Conservation (phyloP, 2,329 filamentous ascomycete genomes). For the Aureobasidium musti region DNA sequence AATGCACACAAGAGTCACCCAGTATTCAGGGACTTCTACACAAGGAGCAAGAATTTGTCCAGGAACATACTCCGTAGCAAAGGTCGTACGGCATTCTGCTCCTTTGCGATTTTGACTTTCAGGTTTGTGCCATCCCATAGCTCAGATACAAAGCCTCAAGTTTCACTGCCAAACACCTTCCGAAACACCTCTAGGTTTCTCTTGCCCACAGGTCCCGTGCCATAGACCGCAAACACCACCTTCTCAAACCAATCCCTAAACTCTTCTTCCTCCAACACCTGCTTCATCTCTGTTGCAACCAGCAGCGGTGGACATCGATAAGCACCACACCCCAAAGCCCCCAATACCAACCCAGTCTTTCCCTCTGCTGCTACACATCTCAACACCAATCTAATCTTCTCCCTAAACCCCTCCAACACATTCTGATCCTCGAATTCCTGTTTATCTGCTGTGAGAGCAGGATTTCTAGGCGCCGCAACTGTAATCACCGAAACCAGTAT, state of each 20-base stretch:
- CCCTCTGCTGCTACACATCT: neutral
- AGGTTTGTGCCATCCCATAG: neutral
- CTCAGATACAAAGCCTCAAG: neutral
- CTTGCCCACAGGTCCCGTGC: neutral
- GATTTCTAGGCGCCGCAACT: conserved; percentile 12
- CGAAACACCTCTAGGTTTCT: conserved; percentile 17
- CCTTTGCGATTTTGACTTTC: too few relatives aligned
- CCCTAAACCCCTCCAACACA: neutral
- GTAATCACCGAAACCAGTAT: conserved; percentile 19
- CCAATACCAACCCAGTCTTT: conserved; percentile 13
- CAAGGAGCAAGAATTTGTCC: too few relatives aligned
- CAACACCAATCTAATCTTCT: conserved; percentile 18
- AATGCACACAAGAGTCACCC: too few relatives aligned
- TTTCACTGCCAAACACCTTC: neutral
- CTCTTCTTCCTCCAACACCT: conserved; percentile 12
- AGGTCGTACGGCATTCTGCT: too few relatives aligned
- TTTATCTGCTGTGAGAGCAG: neutral
- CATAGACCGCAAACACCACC: conserved; percentile 29
- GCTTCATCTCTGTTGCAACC: conserved; percentile 16
- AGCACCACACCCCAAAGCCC: conserved; percentile 23
- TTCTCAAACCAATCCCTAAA: conserved; percentile 27
- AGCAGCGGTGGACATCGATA: conserved; percentile 16
- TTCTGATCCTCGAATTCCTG: neutral
- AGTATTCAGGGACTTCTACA: too few relatives aligned
- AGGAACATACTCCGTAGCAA: too few relatives aligned